These are phyloP conservation scores for Amanita fuliginea DNA, from an alignment of 768 basidiomycete species.

Conservation along the genomic window DNA sequence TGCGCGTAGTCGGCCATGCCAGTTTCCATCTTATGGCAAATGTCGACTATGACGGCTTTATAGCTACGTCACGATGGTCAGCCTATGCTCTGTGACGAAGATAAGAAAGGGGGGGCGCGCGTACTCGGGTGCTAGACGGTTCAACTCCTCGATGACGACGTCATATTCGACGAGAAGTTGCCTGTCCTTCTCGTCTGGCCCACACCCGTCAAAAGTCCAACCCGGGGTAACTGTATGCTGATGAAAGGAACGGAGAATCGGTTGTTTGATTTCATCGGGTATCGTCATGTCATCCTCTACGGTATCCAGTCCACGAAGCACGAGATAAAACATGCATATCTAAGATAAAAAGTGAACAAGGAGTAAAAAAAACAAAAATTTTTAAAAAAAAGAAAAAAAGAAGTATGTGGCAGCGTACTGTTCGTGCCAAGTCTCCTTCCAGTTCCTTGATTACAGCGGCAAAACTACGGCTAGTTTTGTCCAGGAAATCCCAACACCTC, in stretches of 20 bases:
- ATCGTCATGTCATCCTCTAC: constrained; percentile 99
- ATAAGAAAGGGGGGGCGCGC: constrained; percentile 9
- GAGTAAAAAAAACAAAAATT: neutral
- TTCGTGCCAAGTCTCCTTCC: constrained; percentile 88
- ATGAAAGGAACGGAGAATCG: constrained; percentile 76
- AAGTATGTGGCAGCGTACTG: constrained; percentile 42
- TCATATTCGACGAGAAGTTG: constrained; percentile 78
- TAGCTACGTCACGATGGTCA: constrained; percentile 31
- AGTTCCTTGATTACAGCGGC: constrained; percentile 91
- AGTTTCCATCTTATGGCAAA: constrained; percentile 75
- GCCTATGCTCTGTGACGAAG: constrained; percentile 2
- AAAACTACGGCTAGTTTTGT: constrained; percentile 84
- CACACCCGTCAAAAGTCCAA: constrained; percentile 76
- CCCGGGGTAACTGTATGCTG: constrained; percentile 68
- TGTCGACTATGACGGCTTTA: constrained; percentile 72
- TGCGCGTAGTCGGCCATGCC: constrained; percentile 97
- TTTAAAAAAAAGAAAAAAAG: too few relatives aligned
- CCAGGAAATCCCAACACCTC: constrained; percentile 82
- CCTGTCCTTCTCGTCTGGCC: constrained; percentile 83
- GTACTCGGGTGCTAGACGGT: constrained; percentile 53
- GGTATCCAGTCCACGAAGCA: constrained; percentile 90
- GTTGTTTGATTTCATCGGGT: constrained; percentile 75
- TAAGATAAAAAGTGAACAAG: constrained; percentile 16
- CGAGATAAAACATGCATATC: constrained; percentile 94
- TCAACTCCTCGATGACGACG: constrained; percentile 71